phyloP scores from a whole-genome alignment of 2,329 filamentous ascomycete genomes.

The Pezizomycotina sp. region DNA sequence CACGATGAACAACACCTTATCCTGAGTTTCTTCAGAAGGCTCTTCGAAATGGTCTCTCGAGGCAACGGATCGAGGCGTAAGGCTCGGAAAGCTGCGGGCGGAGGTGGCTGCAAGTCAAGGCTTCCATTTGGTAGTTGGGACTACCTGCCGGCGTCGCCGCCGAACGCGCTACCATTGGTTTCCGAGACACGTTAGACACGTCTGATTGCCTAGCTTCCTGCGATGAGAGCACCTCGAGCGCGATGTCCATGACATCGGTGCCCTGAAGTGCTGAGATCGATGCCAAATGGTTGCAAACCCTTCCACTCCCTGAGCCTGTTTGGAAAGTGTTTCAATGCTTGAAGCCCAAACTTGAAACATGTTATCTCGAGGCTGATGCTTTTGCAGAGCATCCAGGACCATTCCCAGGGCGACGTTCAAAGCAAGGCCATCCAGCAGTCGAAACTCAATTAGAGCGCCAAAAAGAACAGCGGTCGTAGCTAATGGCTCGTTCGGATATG shows the following conservation, averaged over 20 bases:
- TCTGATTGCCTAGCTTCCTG: constrained; percentile 14
- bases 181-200: too few relatives aligned
- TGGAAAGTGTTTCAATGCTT: constrained; percentile 79
- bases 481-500: constrained; percentile 89
- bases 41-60: constrained; percentile 52
- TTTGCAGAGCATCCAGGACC: constrained; percentile 89
- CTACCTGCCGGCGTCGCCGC: too few relatives aligned
- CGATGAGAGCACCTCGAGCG: constrained; percentile 48
- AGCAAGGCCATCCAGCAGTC: constrained; percentile 74
- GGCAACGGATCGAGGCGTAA: constrained; percentile 58
- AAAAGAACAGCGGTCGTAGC: constrained; percentile 94
- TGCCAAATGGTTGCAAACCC: constrained; percentile 71
- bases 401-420: constrained; percentile 89
- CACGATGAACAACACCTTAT: constrained; percentile 85
- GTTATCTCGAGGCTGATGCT: constrained; percentile 62
- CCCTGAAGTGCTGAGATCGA: constrained; percentile 67
- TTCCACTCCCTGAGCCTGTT: constrained; percentile 80
- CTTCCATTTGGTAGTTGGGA: constrained; percentile 25
- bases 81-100: constrained; percentile 52
- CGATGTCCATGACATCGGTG: constrained; percentile 69
- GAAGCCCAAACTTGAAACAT: constrained; percentile 97
- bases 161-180: too few relatives aligned
- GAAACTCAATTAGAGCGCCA: constrained; percentile 87
- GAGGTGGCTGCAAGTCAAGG: constrained; percentile 26
- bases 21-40: constrained; percentile 68